phyloP scores from a whole-genome alignment of 1,139 yeast species.

The Debaryomycetaceae sp. region DNA sequence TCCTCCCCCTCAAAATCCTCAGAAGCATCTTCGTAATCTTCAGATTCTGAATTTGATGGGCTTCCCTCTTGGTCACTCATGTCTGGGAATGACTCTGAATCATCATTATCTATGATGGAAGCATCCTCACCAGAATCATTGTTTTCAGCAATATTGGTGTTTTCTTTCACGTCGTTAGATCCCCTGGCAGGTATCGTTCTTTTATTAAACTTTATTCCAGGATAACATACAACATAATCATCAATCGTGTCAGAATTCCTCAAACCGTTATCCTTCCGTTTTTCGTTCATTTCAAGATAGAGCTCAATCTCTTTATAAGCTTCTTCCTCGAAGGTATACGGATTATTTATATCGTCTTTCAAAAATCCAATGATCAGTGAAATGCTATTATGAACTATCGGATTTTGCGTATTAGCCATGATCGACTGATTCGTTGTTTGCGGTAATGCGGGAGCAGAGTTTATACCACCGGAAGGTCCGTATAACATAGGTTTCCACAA shows the following conservation, averaged over 20 bases:
- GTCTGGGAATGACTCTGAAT: constrained; percentile 1
- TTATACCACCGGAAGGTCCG: constrained; percentile 81
- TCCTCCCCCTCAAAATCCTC: constrained; percentile 3
- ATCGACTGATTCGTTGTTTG: constrained; percentile 13
- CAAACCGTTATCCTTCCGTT: constrained; percentile 8
- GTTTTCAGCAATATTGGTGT: constrained; percentile 10
- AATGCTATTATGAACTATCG: constrained; percentile 42
- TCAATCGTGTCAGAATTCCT: constrained; percentile 10
- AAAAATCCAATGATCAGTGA: constrained; percentile 54
- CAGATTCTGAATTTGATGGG: constrained; percentile 9
- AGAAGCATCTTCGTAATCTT: constrained; percentile 10
- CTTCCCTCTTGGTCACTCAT: constrained; percentile 8
- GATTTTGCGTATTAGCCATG: constrained; percentile 9
- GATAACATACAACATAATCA: constrained; percentile 28
- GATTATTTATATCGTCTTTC: constrained; percentile 62
- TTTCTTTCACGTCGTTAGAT: constrained; percentile 8
- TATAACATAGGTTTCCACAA: constrained; percentile 81
- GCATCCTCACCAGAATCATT: constrained; percentile 6
- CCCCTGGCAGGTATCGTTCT: constrained; percentile 3
- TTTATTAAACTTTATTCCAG: constrained; percentile 20
- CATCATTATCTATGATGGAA: neutral
- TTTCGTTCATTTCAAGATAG: constrained; percentile 26
- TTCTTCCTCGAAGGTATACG: constrained; percentile 54
- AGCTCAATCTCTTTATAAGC: constrained; percentile 40
- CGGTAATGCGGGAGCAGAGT: constrained; percentile 46